Evolutionary conservation across 768 basidiomycete genomes (phyloP).

Genomic region (Agaricus sinodeliciosus): DNA sequence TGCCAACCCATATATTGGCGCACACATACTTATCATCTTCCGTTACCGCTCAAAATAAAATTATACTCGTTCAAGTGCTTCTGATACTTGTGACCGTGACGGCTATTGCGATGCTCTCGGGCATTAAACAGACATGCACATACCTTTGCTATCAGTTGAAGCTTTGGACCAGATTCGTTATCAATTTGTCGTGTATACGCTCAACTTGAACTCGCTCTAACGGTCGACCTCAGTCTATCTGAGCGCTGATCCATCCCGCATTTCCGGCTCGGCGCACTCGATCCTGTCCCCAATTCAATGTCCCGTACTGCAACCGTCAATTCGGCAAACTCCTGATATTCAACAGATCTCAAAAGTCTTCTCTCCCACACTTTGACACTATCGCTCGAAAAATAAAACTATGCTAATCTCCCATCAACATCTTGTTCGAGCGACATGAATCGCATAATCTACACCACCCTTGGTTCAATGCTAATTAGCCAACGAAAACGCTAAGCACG

Average conservation of each 20-base stretch:
- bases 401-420: neutral
- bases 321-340: no score
- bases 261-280: no score
- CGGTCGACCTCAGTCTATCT: neutral
- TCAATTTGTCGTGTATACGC: neutral
- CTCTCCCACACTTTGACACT: no score
- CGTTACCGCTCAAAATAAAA: neutral
- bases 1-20: no score
- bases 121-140: neutral
- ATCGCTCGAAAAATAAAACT: neutral
- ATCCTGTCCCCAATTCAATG: no score
- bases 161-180: neutral
- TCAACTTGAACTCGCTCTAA: neutral
- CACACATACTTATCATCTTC: neutral
- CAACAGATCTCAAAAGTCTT: no score
- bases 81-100: neutral
- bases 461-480: neutral
- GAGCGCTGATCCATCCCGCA: no score
- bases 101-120: neutral
- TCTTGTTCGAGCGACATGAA: constrained; percentile 3
- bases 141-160: neutral
- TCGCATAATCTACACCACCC: neutral
- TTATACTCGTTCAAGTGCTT: neutral
- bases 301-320: no score
- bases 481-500: neutral